Base-by-base conservation (phyloP, 441 rosid genomes). In the Manihot esculenta region DNA sequence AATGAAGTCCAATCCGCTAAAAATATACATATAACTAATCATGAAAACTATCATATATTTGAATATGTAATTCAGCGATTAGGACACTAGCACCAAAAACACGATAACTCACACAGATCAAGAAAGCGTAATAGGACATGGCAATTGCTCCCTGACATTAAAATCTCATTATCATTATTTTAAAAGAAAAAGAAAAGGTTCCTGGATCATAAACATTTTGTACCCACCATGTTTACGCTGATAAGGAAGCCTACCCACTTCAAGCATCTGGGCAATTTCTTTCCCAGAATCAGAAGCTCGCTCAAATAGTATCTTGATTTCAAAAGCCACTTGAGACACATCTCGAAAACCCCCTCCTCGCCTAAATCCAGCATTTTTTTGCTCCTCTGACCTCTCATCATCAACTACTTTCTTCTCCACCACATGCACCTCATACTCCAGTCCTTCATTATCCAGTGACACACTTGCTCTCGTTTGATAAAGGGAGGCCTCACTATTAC, bases 251-350 rank as follows among this genome's bases (percentile, higher is more conserved):
- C 84, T 89, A 65, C 99, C 97, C 23, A 78, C 97, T 81, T 91
- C 98, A 42, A 95, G 98, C 85, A 93, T 72, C 81, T 78, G 76
- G 6, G 97, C 91, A 48, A 93, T 85, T 78, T 93, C 98, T 74
- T 67, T 79, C 64, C 95, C 99, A 7, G 85, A 85, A 63, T 88
- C 92, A 0, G 98, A 89, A 76, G 98, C 98, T 77, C 83, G 86
- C 82, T 81, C 81, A 47, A 95, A 93, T 69, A 82, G 93, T 75
- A 51, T 27, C 82, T 87, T 86, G 33, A 95, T 91, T 76, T 91
- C 98, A n/a, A 69, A 76, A 5, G 87, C 88, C 38, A 89, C 94
- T 51, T 92, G 94, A 65, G 72, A 68, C 51, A 72, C 85, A 75
- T 82, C 79, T 38, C 82, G 84, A 1, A 84, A 74, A 72, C 82